Conservation (phyloP, 768 basidiomycete species). For the Pluteus cervinus region DNA sequence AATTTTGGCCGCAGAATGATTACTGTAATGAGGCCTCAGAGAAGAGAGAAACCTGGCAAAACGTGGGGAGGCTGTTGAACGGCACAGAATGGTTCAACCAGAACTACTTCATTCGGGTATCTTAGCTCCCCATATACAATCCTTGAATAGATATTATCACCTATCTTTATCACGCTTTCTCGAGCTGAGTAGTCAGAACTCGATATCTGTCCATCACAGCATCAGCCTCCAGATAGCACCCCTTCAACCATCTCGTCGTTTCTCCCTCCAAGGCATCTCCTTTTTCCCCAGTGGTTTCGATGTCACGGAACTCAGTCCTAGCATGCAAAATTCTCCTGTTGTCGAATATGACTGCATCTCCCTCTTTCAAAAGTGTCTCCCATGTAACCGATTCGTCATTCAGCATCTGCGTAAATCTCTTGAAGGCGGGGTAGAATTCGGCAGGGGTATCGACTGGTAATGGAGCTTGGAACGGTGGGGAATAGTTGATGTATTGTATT, state of each 20-base stretch:
- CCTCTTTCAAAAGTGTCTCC: constrained; percentile 67
- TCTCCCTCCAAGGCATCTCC: no score
- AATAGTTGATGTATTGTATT: constrained; percentile 70
- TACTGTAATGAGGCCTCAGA: no score
- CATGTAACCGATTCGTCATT: constrained; percentile 46
- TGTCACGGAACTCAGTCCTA: constrained; percentile 64
- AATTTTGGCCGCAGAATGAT: no score
- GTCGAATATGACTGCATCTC: constrained; percentile 87
- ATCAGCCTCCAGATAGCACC: constrained; percentile 74
- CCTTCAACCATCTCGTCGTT: constrained; percentile 83
- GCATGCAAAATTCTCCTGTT: constrained; percentile 89
- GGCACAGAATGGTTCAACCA: no score
- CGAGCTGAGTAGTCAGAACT: constrained; percentile 34
- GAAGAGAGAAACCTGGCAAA: no score
- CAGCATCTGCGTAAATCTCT: constrained; percentile 51
- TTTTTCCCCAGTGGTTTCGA: constrained; percentile 20
- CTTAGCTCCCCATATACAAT: no score
- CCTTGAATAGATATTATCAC: no score
- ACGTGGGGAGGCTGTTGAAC: no score
- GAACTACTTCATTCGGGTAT: no score
- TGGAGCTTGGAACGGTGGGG: constrained; percentile 92
- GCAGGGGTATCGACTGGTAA: constrained; percentile 47
- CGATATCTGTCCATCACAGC: constrained; percentile 55
- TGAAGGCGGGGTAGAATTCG: constrained; percentile 59
- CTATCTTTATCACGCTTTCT: no score